Conservation (phyloP, 176 grass and related monocot species). For the Aegilops speltoides region DNA sequence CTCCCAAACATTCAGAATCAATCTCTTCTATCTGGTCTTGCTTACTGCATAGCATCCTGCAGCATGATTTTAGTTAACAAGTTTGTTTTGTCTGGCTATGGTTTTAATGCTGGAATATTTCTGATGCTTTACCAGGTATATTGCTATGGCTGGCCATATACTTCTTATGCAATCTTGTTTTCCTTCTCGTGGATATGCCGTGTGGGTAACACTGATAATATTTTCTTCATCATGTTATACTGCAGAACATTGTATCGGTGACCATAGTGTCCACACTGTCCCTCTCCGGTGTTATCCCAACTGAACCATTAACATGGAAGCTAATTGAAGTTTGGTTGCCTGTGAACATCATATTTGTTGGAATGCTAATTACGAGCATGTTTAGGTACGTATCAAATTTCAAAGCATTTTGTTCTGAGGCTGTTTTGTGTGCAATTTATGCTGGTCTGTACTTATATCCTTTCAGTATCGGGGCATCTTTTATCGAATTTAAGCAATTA, state of each 20-base stretch:
- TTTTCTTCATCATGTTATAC: conserved; percentile 35
- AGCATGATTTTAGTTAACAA: conserved; percentile 99
- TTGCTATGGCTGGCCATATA: conserved; percentile 6
- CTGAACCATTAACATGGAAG: conserved; percentile 88
- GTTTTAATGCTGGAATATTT: conserved; percentile 94
- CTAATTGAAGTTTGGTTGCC: conserved; percentile 92
- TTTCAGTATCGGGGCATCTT: neutral
- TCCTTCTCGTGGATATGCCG: conserved; percentile 6
- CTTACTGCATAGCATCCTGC: conserved; percentile 86
- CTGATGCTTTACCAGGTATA: conserved; percentile 97
- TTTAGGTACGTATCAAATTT: conserved; percentile 68
- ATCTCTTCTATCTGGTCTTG: conserved; percentile 85
- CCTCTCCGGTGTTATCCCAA: conserved; percentile 63
- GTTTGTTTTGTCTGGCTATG: conserved; percentile 80
- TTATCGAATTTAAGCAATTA: neutral
- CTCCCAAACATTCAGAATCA: conserved; percentile 65
- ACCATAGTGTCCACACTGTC: conserved; percentile 72
- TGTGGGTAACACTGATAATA: neutral
- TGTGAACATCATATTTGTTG: conserved; percentile 96
- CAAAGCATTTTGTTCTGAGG: neutral
- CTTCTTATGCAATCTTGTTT: conserved; percentile 22
- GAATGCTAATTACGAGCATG: conserved; percentile 99
- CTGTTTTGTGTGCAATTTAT: conserved; percentile 2
- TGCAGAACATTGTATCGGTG: conserved; percentile 95
- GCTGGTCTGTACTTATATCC: neutral